These are phyloP conservation scores for Corylus americana DNA, from an alignment of 306 rosid genomes.

Conservation along the genomic window DNA sequence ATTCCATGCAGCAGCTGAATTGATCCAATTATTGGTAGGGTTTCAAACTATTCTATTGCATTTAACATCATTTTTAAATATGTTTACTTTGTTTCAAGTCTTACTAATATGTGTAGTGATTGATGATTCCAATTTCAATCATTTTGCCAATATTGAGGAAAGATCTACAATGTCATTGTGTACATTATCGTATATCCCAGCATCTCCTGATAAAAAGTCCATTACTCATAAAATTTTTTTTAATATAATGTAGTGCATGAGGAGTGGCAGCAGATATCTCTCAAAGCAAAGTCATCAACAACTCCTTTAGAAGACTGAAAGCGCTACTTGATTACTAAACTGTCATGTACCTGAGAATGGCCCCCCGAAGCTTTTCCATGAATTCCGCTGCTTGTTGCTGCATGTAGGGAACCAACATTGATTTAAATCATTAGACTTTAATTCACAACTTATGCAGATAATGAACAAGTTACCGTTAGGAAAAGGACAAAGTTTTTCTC, in stretches of 20 bases:
- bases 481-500: no score
- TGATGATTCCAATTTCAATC: not conserved
- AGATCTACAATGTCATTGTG: not conserved
- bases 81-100: not conserved
- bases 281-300: not conserved
- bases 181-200: no score
- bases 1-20: not conserved
- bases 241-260: not conserved
- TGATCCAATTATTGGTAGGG: not conserved
- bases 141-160: not conserved
- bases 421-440: constrained; percentile 6
- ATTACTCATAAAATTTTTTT: not conserved
- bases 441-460: not conserved
- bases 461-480: not conserved
- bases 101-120: not conserved
- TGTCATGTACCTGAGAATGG: constrained; percentile 79
- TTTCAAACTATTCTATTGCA: not conserved
- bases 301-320: constrained; percentile 1
- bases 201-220: no score
- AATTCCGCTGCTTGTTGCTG: constrained; percentile 85
- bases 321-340: constrained; percentile 40
- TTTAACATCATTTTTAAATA: not conserved
- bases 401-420: constrained; percentile 29
- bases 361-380: constrained; percentile 94
- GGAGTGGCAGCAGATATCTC: not conserved